These are phyloP conservation scores for Nemania sp. DNA, from an alignment of 2,329 filamentous ascomycete species.

Conservation along the genomic window DNA sequence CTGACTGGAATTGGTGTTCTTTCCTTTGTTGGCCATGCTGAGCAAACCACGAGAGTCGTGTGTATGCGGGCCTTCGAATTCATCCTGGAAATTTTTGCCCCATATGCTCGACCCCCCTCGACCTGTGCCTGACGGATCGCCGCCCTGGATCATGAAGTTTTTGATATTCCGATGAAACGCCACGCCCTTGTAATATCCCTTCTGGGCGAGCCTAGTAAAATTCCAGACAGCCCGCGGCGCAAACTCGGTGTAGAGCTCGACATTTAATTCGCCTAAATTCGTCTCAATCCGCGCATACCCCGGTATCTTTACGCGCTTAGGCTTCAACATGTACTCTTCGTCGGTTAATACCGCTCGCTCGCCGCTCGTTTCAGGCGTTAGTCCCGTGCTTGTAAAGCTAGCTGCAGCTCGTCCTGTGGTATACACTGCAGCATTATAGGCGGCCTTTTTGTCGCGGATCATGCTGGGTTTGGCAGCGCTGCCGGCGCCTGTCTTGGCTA, in stretches of 20 bases:
- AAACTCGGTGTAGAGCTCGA: constrained; percentile 88
- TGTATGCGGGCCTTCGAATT: constrained; percentile 86
- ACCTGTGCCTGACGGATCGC: constrained; percentile 90
- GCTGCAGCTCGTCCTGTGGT: constrained; percentile 91
- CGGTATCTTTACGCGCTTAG: constrained; percentile 83
- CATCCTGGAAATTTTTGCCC: constrained; percentile 93
- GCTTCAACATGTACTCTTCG: constrained; percentile 95
- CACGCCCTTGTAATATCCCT: constrained; percentile 85
- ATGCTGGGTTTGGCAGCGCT: constrained; percentile 45
- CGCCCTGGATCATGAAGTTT: constrained; percentile 97
- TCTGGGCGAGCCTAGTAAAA: constrained; percentile 84
- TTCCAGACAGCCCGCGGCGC: constrained; percentile 97
- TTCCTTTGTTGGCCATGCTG: constrained; percentile 98
- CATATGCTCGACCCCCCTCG: constrained; percentile 88
- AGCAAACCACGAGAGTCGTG: constrained; percentile 80
- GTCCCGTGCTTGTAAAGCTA: constrained; percentile 90
- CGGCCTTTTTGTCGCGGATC: constrained; percentile 61
- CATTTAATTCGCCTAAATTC: constrained; percentile 78
- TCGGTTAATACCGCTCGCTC: constrained; percentile 86
- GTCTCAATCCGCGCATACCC: constrained; percentile 92
- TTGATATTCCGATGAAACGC: constrained; percentile 91
- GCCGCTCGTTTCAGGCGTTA: constrained; percentile 88
- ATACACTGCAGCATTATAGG: constrained; percentile 85
- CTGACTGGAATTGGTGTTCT: constrained; percentile 94
- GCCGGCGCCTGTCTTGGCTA: constrained; percentile 42